A percentile compares a stretch with the other conserved stretches of the same genome.
These are phyloP conservation scores for Acer yangbiense DNA, from an alignment of 345 rosid species.

Conservation along the genomic window DNA sequence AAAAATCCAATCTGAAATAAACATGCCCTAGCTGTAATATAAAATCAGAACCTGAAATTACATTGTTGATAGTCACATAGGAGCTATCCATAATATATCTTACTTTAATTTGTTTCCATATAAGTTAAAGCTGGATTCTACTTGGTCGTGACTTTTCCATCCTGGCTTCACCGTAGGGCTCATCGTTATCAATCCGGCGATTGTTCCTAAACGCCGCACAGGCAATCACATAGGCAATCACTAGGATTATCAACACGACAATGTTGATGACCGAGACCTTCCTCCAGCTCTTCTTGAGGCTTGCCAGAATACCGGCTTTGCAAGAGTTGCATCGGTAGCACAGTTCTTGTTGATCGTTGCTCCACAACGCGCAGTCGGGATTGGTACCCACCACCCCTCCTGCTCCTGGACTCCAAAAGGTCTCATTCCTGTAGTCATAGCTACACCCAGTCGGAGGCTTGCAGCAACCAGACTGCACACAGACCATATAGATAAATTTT, in stretches of 20 bases:
- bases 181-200: constrained; percentile 78
- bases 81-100: not conserved
- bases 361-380: constrained; percentile 71
- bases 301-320: constrained; percentile 91
- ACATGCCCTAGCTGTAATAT: constrained; percentile 14
- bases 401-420: constrained; percentile 45
- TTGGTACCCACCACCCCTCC: constrained; percentile 41
- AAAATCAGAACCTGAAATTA: constrained; percentile 5
- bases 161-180: constrained; percentile 70
- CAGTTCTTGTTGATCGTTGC: constrained; percentile 61
- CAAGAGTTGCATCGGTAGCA: constrained; percentile 87
- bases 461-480: constrained; percentile 87
- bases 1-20: constrained; percentile 13
- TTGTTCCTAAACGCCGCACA: constrained; percentile 83
- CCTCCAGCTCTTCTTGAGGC: constrained; percentile 91
- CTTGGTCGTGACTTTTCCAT: constrained; percentile 84
- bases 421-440: constrained; percentile 68
- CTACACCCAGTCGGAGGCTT: constrained; percentile 92
- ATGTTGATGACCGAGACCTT: constrained; percentile 88
- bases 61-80: not conserved
- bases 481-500: not conserved
- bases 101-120: not conserved
- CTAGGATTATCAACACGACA: constrained; percentile 69
- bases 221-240: constrained; percentile 70
- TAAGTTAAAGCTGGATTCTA: constrained; percentile 47